Percentiles rank a stretch among this genome's conserved stretches.
phyloP scores from a whole-genome alignment of 352 stramenopile genomes.

The Plasmopara muralis region DNA sequence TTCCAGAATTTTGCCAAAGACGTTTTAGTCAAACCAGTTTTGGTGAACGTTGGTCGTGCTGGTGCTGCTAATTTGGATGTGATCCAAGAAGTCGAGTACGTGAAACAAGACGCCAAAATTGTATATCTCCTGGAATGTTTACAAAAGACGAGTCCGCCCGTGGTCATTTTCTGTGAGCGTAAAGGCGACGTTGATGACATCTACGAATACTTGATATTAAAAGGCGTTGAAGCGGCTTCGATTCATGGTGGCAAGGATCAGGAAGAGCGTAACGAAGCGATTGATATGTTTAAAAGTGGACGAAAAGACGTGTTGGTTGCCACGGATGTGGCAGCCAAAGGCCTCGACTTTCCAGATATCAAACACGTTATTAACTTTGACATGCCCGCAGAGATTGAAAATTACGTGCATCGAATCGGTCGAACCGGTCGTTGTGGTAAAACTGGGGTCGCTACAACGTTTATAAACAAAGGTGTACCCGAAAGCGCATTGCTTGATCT shows the following conservation, averaged over 20 bases:
- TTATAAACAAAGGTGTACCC: constrained; percentile 97
- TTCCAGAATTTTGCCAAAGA: constrained; percentile 98
- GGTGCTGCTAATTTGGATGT: constrained; percentile 98
- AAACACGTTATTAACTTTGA: constrained; percentile 99
- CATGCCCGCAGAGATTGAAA: constrained; percentile 99
- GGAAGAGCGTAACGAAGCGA: constrained; percentile 95
- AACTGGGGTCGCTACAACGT: constrained; percentile 97
- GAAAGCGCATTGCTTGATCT: constrained; percentile 97
- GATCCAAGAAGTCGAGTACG: constrained; percentile 99
- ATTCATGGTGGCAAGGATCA: constrained; percentile 99
- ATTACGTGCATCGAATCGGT: constrained; percentile 99
- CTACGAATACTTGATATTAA: constrained; percentile 98
- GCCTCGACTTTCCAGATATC: constrained; percentile 98
- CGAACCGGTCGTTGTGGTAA: constrained; percentile 97
- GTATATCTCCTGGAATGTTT: constrained; percentile 98
- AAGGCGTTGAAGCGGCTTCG: constrained; percentile 92
- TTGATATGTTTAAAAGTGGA: constrained; percentile 91
- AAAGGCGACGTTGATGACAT: constrained; percentile 98
- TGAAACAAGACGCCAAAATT: constrained; percentile 98
- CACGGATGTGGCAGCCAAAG: constrained; percentile 98
- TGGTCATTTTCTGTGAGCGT: constrained; percentile 97
- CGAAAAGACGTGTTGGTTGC: constrained; percentile 97
- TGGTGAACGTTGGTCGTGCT: constrained; percentile 98
- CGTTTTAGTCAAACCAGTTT: constrained; percentile 92
- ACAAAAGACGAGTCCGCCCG: constrained; percentile 97